A percentile compares a stretch with the other conserved stretches of the same genome.
Evolutionary conservation across 192 early-diverging fungal species (phyloP).

Genomic region (Mortierella hygrophila): DNA sequence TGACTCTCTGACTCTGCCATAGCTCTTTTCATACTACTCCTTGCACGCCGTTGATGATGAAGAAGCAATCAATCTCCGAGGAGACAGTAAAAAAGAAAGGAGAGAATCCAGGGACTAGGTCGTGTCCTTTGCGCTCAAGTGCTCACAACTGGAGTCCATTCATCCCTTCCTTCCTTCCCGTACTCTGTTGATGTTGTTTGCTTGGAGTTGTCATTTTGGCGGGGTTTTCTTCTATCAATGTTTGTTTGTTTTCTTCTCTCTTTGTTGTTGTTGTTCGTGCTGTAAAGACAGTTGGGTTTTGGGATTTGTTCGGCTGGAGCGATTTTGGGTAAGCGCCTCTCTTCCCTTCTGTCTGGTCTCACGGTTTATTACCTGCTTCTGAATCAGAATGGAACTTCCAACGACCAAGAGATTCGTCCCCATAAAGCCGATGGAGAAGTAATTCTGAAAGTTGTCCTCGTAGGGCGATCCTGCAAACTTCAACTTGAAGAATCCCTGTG

Average conservation of each 20-base stretch:
- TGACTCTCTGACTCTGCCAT: not conserved
- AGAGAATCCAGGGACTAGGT: not conserved
- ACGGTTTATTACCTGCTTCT: slow-evolving; percentile 56
- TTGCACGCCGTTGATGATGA: not conserved
- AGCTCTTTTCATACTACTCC: not conserved
- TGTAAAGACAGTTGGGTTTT: not conserved
- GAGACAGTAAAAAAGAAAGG: slow-evolving; percentile 1
- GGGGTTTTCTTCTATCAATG: not conserved
- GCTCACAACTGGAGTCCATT: not conserved
- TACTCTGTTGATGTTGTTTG: not conserved
- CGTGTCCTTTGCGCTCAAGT: not conserved
- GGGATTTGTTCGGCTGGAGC: not conserved
- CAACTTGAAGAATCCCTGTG: slow-evolving; percentile 77
- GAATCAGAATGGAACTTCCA: slow-evolving; percentile 62
- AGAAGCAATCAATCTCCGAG: not conserved
- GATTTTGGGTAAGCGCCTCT: not conserved
- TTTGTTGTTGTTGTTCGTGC: not conserved
- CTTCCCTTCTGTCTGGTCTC: not conserved
- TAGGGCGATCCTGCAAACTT: slow-evolving; percentile 72
- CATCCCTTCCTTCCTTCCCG: not conserved
- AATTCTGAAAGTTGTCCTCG: slow-evolving; percentile 80
- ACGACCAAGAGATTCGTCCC: slow-evolving; percentile 69
- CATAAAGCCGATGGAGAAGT: slow-evolving; percentile 78
- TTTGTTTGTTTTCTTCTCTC: not conserved
- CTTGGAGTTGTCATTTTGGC: not conserved